phyloP scores from a whole-genome alignment of 2,329 filamentous ascomycete species.

The Stagonosporopsis vannaccii region DNA sequence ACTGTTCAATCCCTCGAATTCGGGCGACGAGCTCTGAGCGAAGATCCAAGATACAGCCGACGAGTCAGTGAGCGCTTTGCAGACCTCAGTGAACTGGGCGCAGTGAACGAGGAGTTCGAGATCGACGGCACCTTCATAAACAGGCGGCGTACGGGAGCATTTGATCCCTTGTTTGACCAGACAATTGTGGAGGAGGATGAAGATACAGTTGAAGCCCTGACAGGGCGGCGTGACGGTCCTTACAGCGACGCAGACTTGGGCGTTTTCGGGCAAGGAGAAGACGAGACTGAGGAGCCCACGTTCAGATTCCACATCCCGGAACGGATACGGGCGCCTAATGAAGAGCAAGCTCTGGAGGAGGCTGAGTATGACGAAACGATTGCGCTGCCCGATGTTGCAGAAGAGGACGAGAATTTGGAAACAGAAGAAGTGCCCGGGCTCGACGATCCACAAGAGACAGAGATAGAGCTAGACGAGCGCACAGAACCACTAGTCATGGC shows the following conservation, averaged over 20 bases:
- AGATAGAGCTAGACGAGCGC: conserved; percentile 27
- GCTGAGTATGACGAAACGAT: conserved; percentile 20
- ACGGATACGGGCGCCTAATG: conserved; percentile 34
- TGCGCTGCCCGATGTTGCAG: conserved; percentile 5
- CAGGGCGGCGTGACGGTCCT: conserved; percentile 39
- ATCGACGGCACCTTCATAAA: conserved; percentile 54
- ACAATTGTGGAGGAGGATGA: conserved; percentile 43
- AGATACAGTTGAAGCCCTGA: conserved; percentile 41
- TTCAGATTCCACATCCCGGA: conserved; percentile 50
- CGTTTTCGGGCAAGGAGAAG: conserved; percentile 43
- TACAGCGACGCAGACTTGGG: conserved; percentile 42
- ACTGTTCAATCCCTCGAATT: conserved; percentile 61
- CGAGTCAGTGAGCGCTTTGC: conserved; percentile 62
- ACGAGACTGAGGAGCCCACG: conserved; percentile 48
- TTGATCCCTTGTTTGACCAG: conserved; percentile 50
- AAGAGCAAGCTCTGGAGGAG: conserved; percentile 21
- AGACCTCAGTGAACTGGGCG: conserved; percentile 52
- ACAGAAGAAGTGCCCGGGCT: conserved; percentile 26
- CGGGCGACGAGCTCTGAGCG: conserved; percentile 49
- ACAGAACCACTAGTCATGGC: conserved; percentile 25
- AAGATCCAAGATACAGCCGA: conserved; percentile 52
- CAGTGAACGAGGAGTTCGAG: conserved; percentile 47
- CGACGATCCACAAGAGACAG: conserved; percentile 42
- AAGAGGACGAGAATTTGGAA: conserved; percentile 2
- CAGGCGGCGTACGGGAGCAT: conserved; percentile 27